phyloP scores from a whole-genome alignment of 2,329 filamentous ascomycete species.

The Ophiostoma perfectum region DNA sequence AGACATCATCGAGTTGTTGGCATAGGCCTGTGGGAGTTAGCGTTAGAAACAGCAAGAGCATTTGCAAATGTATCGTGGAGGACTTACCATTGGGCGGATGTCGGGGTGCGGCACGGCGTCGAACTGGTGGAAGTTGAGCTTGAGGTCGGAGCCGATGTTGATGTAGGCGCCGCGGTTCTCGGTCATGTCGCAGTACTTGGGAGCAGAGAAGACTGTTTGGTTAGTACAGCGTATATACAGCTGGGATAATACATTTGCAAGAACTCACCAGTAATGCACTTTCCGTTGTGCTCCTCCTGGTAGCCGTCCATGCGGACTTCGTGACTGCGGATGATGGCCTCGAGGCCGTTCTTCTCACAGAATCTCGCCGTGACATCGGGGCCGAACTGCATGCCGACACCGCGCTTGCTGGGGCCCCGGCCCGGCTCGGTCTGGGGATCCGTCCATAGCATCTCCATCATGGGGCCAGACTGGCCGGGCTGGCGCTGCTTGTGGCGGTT shows the following conservation, averaged over 20 bases:
- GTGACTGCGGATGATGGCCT: constrained; percentile 93
- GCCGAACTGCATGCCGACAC: constrained; percentile 93
- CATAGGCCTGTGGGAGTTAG: constrained; percentile 60
- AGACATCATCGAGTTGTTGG: constrained; percentile 74
- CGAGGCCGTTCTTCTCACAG: constrained; percentile 90
- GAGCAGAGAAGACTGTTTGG: constrained; percentile 79
- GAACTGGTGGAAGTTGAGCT: constrained; percentile 88
- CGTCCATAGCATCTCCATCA: constrained; percentile 99
- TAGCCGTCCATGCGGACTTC: constrained; percentile 99
- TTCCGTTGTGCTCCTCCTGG: constrained; percentile 91
- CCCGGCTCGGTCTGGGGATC: constrained; percentile 84
- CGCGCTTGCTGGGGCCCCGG: constrained; percentile 89
- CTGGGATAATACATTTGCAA: background rate
- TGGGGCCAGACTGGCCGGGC: constrained; percentile 81
- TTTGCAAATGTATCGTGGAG: too few relatives aligned
- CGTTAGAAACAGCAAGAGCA: constrained; percentile 19
- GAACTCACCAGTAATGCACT: constrained; percentile 80
- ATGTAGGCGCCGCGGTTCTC: constrained; percentile 99
- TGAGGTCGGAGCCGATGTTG: constrained; percentile 87
- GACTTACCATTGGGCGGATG: constrained; percentile 79
- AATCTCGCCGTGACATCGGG: constrained; percentile 94
- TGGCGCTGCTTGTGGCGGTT: constrained; percentile 41
- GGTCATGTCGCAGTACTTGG: constrained; percentile 94
- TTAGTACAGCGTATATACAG: background rate
- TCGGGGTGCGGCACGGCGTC: constrained; percentile 94